A percentile compares a stretch with the other conserved stretches of the same genome.
These are phyloP conservation scores for Tremella yokohamensis DNA, from an alignment of 768 basidiomycete species.

Conservation along the genomic window DNA sequence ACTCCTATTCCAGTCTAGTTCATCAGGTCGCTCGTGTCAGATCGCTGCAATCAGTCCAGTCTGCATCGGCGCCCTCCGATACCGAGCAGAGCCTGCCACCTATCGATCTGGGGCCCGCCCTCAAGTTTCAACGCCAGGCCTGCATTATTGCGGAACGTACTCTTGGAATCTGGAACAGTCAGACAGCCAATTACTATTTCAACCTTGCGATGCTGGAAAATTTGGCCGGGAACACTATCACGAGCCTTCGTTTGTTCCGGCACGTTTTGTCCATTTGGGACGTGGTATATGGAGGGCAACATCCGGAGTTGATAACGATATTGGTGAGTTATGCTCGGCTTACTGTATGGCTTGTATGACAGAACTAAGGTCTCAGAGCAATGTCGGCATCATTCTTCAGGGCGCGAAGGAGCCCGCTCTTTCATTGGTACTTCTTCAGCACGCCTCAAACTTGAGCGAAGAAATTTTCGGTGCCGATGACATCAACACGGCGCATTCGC, in stretches of 20 bases:
- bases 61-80: conserved; percentile 37
- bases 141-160: conserved; percentile 54
- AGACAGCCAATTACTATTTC: conserved; percentile 53
- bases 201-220: conserved; percentile 54
- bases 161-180: conserved; percentile 51
- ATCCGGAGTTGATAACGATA: conserved; percentile 51
- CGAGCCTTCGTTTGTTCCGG: conserved; percentile 49
- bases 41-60: conserved; percentile 35
- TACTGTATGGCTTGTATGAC: no score
- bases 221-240: conserved; percentile 49
- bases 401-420: conserved; percentile 14
- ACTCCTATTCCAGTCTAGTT: conserved; percentile 52
- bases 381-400: conserved; percentile 2
- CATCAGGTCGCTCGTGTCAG: conserved; percentile 51
- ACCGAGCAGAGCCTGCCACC: conserved; percentile 38
- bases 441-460: conserved; percentile 39
- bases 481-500: conserved; percentile 48
- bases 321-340: conserved; percentile 40
- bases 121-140: conserved; percentile 53
- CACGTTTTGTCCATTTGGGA: conserved; percentile 53
- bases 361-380: no score
- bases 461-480: conserved; percentile 50
- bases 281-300: conserved; percentile 51
- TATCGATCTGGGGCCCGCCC: conserved; percentile 49
- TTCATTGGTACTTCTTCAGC: conserved; percentile 46